Evolutionary conservation across 2,329 filamentous ascomycete species (phyloP).

Genomic region (Tothia fuscella): DNA sequence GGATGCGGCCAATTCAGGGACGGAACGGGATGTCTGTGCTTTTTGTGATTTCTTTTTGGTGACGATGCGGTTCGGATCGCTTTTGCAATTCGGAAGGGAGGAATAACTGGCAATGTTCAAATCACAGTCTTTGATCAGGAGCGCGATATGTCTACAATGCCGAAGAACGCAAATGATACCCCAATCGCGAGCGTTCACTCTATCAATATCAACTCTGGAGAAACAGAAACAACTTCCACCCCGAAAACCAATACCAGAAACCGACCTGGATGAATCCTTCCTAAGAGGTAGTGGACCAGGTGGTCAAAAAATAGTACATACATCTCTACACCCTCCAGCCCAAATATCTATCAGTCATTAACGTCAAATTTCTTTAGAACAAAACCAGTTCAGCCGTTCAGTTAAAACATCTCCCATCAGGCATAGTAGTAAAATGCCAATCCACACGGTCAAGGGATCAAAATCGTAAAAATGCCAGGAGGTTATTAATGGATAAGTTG

Average conservation of each 20-base stretch:
- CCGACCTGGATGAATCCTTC: constrained; percentile 73
- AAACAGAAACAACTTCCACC: constrained; percentile 55
- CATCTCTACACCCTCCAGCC: background rate
- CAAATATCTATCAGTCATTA: background rate
- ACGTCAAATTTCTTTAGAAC: constrained; percentile 44
- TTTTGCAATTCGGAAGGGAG: background rate
- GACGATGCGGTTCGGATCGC: constrained; percentile 1
- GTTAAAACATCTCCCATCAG: constrained; percentile 78
- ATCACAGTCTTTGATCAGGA: background rate
- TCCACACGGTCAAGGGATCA: constrained; percentile 76
- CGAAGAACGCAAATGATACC: background rate
- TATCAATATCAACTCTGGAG: constrained; percentile 9
- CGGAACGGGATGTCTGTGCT: too few species aligned
- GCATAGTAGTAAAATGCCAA: constrained; percentile 88
- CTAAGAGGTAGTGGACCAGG: constrained; percentile 87
- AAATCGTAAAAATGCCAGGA: constrained; percentile 76
- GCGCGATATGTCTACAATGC: background rate
- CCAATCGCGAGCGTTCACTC: background rate
- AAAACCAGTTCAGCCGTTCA: constrained; percentile 96
- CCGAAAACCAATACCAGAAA: constrained; percentile 61
- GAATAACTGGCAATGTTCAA: background rate
- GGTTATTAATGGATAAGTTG: constrained; percentile 62
- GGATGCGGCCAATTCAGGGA: too few species aligned
- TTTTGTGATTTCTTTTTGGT: background rate
- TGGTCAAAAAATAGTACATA: constrained; percentile 78